Evolutionary conservation across 352 stramenopile species (phyloP).

Genomic region (Phytophthora agathidicida): DNA sequence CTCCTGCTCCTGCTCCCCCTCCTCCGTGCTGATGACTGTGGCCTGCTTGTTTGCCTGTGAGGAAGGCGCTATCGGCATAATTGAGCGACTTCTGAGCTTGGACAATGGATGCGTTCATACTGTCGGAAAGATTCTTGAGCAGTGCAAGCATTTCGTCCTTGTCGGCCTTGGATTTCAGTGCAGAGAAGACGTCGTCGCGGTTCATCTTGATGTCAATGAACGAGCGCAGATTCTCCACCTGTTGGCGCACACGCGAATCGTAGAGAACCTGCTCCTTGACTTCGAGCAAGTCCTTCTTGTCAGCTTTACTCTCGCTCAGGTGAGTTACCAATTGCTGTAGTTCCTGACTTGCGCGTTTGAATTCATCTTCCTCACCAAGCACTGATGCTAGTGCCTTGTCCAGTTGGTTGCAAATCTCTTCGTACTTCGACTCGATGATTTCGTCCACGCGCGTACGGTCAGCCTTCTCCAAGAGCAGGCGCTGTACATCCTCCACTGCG

Average conservation of each 20-base stretch:
- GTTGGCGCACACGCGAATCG: conserved; percentile 83
- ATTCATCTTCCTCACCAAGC: conserved; percentile 89
- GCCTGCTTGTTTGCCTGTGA: conserved; percentile 74
- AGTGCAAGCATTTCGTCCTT: conserved; percentile 86
- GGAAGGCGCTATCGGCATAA: conserved; percentile 72
- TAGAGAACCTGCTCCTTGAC: conserved; percentile 90
- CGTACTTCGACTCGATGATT: conserved; percentile 91
- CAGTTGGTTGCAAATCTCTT: conserved; percentile 92
- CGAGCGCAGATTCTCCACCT: conserved; percentile 84
- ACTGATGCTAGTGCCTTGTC: conserved; percentile 88
- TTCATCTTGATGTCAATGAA: conserved; percentile 93
- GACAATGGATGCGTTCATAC: conserved; percentile 83
- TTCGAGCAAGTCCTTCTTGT: conserved; percentile 86
- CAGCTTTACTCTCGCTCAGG: conserved; percentile 80
- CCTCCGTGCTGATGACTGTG: conserved; percentile 53
- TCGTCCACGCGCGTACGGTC: conserved; percentile 86
- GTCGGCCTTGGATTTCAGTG: conserved; percentile 86
- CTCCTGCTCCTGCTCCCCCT: conserved; percentile 26
- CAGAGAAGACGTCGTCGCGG: conserved; percentile 83
- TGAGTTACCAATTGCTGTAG: conserved; percentile 85
- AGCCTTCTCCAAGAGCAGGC: conserved; percentile 77
- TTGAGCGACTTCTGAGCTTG: conserved; percentile 66
- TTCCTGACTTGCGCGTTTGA: conserved; percentile 85
- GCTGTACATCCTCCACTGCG: conserved; percentile 84
- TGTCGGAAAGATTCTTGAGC: conserved; percentile 79